These are phyloP conservation scores for Aspergillus sclerotiicarbonarius DNA, from an alignment of 495 filamentous ascomycete species.

Conservation along the genomic window DNA sequence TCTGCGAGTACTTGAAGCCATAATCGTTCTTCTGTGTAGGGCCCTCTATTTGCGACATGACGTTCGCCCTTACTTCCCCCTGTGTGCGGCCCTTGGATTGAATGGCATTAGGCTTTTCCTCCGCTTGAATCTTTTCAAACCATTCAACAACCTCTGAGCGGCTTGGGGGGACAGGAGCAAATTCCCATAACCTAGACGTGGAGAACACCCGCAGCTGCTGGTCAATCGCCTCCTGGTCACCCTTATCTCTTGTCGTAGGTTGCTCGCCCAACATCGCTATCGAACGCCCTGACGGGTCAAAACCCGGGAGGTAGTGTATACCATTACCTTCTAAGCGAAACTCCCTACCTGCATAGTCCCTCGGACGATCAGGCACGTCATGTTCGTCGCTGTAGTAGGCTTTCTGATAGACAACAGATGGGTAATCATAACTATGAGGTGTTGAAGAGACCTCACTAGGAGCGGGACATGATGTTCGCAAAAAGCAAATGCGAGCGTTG, in stretches of 20 bases:
- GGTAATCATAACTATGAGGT: slow-evolving; percentile 34
- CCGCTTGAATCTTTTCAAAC: slow-evolving; percentile 46
- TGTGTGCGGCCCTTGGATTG: slow-evolving; percentile 7
- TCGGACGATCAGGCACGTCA: slow-evolving; percentile 75
- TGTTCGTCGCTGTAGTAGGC: slow-evolving; percentile 82
- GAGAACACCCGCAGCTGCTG: slow-evolving; percentile 43
- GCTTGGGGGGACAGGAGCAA: slow-evolving; percentile 61
- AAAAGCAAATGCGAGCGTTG: slow-evolving; percentile 23
- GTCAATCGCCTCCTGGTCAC: slow-evolving; percentile 49
- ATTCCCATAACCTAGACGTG: slow-evolving; percentile 38
- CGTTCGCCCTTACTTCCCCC: slow-evolving; percentile 25
- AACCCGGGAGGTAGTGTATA: slow-evolving; percentile 73
- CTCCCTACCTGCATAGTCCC: slow-evolving; percentile 87
- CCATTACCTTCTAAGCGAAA: slow-evolving; percentile 76
- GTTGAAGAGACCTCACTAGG: slow-evolving; percentile 30
- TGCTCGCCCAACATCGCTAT: slow-evolving; percentile 56
- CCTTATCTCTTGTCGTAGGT: slow-evolving; percentile 42
- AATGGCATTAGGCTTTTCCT: background rate
- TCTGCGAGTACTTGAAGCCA: slow-evolving; percentile 87
- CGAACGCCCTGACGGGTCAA: slow-evolving; percentile 64
- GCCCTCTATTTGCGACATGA: slow-evolving; percentile 83
- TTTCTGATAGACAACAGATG: slow-evolving; percentile 74
- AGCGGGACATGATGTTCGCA: slow-evolving; percentile 27
- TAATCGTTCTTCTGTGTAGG: slow-evolving; percentile 82
- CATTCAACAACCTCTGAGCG: slow-evolving; percentile 69